Base-by-base conservation (phyloP, 257 asterid species). In the Gentiana macrophylla region DNA sequence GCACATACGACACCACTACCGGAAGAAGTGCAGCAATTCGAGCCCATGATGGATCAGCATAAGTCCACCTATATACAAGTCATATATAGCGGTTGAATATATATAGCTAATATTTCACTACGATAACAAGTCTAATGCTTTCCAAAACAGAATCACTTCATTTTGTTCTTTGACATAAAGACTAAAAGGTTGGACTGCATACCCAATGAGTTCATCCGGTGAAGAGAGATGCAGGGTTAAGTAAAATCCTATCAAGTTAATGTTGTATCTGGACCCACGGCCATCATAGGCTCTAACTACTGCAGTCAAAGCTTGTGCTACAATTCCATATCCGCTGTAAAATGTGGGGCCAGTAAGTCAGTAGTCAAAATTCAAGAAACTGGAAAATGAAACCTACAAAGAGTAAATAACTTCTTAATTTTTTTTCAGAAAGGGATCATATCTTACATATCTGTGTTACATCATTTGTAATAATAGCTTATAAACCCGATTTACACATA, bases 11-110 rank as follows among this genome's bases (percentile, higher is more conserved):
- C 62, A 84, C 87, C 58, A 84, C 87, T 35, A 69, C 64, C 4
- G 94, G 94, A 66, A 84, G 81, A 55, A 84, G 90, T 48, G 77
- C 82, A 47, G 94, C 94, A 71, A 81, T 75, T 43, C 90, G 73
- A 38, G 94, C 90, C 87, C 90, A 84, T 41, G 94, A 84, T 37
- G 90, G 79, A 70, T 84, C 90, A 34, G 78, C 74, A 59, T 84
- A 84, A 2, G 90, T 81, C 90, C 94, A 84, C 90, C 94, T 84
- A 68, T n/a, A n/a, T n/a, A n/a, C n/a, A n/a, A n/a, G n/a, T n/a
- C n/a, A n/a, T n/a, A n/a, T n/a, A n/a, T n/a, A n/a, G n/a, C n/a
- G n/a, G n/a, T n/a, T n/a, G n/a, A n/a, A n/a, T n/a, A n/a, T n/a
- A n/a, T n/a, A n/a, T n/a, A n/a, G n/a, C n/a, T n/a, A n/a, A n/a